These are phyloP conservation scores for Ustilago hordei DNA, from an alignment of 1,284 basidiomycete genomes.

Conservation along the genomic window DNA sequence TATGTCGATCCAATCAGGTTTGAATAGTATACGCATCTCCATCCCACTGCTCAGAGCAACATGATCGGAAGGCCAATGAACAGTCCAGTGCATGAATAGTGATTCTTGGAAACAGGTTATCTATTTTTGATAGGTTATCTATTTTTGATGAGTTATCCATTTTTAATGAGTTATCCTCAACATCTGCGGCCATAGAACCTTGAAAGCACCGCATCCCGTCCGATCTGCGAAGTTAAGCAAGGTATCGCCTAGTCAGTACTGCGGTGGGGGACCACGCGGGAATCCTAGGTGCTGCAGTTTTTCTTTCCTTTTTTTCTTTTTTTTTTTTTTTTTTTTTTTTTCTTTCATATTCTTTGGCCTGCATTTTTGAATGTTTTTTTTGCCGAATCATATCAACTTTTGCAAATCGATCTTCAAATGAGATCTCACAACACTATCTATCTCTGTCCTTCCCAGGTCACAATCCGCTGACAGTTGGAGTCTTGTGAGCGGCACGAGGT, in stretches of 20 bases:
- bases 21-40: background rate
- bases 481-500: too few species aligned
- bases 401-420: too few species aligned
- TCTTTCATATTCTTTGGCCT: too few species aligned
- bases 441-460: too few species aligned
- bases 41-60: background rate
- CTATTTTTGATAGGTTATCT: background rate
- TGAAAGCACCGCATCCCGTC: conserved; percentile 84
- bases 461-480: too few species aligned
- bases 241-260: conserved; percentile 84
- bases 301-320: conserved; percentile 61
- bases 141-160: rapidly evolving
- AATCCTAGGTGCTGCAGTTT: conserved; percentile 84
- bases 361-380: too few species aligned
- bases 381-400: too few species aligned
- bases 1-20: background rate
- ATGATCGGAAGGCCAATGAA: background rate
- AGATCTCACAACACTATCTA: too few species aligned
- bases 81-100: background rate
- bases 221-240: conserved; percentile 83
- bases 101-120: too few species aligned
- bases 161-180: background rate
- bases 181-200: conserved; percentile 82
- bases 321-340: conserved; percentile 65
- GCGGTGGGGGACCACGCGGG: conserved; percentile 85